These are phyloP conservation scores for Colletotrichum acutatum DNA, from an alignment of 2,329 filamentous ascomycete species.

Conservation along the genomic window DNA sequence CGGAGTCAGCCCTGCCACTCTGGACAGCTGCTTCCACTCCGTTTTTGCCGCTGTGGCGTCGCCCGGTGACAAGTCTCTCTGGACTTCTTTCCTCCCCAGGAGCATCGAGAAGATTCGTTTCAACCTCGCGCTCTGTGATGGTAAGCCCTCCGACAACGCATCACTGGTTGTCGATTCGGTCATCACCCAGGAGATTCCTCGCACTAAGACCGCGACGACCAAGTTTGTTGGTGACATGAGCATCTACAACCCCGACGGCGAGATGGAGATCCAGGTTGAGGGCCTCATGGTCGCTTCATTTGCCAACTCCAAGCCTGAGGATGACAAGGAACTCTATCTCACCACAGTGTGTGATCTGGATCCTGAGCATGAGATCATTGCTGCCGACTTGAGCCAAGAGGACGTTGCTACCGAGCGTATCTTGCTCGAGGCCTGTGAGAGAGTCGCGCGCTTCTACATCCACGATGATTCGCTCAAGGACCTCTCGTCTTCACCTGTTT, in stretches of 20 bases:
- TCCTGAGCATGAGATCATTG: conserved; percentile 51
- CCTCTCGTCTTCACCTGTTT: conserved; percentile 8
- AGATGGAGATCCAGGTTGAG: conserved; percentile 47
- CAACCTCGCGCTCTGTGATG: conserved; percentile 28
- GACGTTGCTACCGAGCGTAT: conserved; percentile 34
- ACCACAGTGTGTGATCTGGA: conserved; percentile 51
- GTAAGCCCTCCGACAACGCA: conserved; percentile 21
- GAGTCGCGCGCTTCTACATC: conserved; percentile 47
- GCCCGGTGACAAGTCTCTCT: conserved; percentile 47
- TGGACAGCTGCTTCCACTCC: conserved; percentile 50
- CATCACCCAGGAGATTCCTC: conserved; percentile 42
- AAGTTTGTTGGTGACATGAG: conserved; percentile 50
- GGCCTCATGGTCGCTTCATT: conserved; percentile 47
- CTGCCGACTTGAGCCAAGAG: background rate
- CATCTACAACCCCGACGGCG: conserved; percentile 44
- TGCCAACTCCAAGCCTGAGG: conserved; percentile 41
- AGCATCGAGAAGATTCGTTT: conserved; percentile 39
- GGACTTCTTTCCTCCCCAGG: conserved; percentile 45
- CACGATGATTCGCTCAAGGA: conserved; percentile 30
- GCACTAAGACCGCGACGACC: conserved; percentile 38
- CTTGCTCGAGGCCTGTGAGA: conserved; percentile 49
- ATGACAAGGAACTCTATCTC: conserved; percentile 49
- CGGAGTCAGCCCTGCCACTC: conserved; percentile 46
- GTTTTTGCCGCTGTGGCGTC: conserved; percentile 45
- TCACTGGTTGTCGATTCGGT: conserved; percentile 44